Evolutionary conservation across 805 yeast genomes (phyloP).

Genomic region (Kluyveromyces siamensis): DNA sequence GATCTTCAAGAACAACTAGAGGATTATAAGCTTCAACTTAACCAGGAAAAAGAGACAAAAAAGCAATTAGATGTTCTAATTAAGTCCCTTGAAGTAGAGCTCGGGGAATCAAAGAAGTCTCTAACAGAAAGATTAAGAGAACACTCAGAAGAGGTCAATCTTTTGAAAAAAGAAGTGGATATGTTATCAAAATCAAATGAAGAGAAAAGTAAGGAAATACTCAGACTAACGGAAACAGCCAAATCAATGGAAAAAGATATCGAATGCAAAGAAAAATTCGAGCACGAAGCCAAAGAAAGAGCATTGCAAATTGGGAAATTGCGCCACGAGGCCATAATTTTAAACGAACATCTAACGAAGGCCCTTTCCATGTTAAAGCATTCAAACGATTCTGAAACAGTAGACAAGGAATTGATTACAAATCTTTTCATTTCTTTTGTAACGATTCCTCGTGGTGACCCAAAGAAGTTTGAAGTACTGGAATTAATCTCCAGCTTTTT

Average conservation of each 20-base stretch:
- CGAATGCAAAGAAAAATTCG: conserved; percentile 31
- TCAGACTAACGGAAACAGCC: conserved; percentile 19
- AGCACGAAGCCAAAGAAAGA: conserved; percentile 54
- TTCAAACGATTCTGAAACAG: conserved; percentile 63
- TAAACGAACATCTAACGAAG: conserved; percentile 93
- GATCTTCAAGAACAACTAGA: conserved; percentile 30
- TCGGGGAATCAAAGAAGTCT: conserved; percentile 30
- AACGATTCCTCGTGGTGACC: conserved; percentile 82
- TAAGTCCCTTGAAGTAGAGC: conserved; percentile 12
- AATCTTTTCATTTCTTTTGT: conserved; percentile 80
- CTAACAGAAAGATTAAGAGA: conserved; percentile 6
- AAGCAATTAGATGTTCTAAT: conserved; percentile 1
- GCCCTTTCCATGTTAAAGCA: conserved; percentile 78
- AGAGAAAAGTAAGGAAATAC: conserved; percentile 9
- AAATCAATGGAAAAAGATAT: conserved; percentile 14
- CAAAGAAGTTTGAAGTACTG: conserved; percentile 89
- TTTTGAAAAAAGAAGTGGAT: conserved; percentile 11
- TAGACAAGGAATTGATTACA: conserved; percentile 83
- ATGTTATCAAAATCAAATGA: conserved; percentile 2
- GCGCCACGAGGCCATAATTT: conserved; percentile 86
- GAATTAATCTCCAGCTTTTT: conserved; percentile 73
- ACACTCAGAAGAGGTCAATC: conserved; percentile 17
- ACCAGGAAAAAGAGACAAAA: conserved; percentile 8
- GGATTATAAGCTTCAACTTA: conserved; percentile 27
- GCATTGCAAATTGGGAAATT: conserved; percentile 79